phyloP scores from a whole-genome alignment of 169 alveolate species.

The Perkinsus olseni region DNA sequence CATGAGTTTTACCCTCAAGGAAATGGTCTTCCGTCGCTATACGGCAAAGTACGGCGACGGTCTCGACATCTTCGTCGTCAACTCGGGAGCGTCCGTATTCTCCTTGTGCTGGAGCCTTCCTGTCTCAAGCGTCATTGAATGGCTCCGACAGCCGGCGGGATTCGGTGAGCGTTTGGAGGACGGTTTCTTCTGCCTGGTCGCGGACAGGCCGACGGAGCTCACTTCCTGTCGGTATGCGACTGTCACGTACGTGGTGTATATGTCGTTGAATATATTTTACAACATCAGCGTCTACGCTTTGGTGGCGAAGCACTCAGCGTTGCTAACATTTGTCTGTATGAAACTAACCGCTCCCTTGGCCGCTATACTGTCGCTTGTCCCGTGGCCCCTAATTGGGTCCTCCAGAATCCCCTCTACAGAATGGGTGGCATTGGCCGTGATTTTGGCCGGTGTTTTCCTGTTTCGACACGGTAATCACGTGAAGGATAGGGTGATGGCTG shows the following conservation, averaged over 20 bases:
- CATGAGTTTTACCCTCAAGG: background rate
- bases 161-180: background rate
- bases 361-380: background rate
- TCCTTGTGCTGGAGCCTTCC: background rate
- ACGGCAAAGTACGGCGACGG: background rate
- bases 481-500: background rate
- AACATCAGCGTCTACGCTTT: background rate
- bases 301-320: background rate
- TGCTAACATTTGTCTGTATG: background rate
- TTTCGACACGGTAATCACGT: background rate
- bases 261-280: background rate
- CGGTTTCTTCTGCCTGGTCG: background rate
- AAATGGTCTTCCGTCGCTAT: background rate
- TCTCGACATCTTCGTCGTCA: background rate
- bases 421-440: background rate
- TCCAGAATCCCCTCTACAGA: background rate
- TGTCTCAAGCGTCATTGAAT: background rate
- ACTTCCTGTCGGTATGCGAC: background rate
- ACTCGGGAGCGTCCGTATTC: background rate
- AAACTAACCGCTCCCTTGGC: background rate
- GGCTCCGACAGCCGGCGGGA: background rate
- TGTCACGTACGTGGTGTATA: background rate
- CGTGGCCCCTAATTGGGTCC: background rate
- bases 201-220: background rate
- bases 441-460: background rate